A percentile compares a stretch with the other conserved stretches of the same genome.
Conservation (phyloP, 2,329 filamentous ascomycete species). For the Penicillium sp. region DNA sequence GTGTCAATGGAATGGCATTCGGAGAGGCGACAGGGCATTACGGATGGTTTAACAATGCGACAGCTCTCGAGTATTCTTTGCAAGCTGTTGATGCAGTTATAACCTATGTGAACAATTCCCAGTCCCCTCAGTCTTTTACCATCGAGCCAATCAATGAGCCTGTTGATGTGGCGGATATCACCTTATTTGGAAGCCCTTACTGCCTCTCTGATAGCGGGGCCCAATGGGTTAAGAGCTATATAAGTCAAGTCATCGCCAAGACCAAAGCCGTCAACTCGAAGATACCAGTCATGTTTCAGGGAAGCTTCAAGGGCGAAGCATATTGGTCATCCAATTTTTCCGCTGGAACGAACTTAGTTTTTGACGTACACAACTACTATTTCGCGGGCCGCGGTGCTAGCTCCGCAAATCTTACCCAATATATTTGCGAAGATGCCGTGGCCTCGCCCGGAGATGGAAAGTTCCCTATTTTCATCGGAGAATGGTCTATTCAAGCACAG, state of each 20-base stretch:
- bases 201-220: conserved; percentile 27
- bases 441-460: conserved; percentile 17
- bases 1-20: too few species aligned
- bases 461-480: conserved; percentile 30
- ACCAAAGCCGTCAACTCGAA: conserved; percentile 17
- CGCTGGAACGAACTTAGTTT: conserved; percentile 23
- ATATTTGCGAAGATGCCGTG: conserved; percentile 24
- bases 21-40: conserved; percentile 28
- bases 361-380: conserved; percentile 32
- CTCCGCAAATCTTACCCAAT: conserved; percentile 17
- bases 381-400: conserved; percentile 21
- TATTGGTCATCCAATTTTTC: conserved; percentile 25
- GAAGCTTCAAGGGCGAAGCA: conserved; percentile 26
- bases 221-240: conserved; percentile 27
- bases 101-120: conserved; percentile 20
- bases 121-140: conserved; percentile 23
- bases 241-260: conserved; percentile 21
- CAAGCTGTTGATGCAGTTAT: conserved; percentile 24
- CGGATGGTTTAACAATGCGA: conserved; percentile 30
- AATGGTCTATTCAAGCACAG: conserved; percentile 28
- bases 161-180: conserved; percentile 25
- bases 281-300: conserved; percentile 32
- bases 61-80: conserved; percentile 26
- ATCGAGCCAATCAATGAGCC: conserved; percentile 33
- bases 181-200: conserved; percentile 26